Base-by-base conservation (phyloP, 495 filamentous ascomycete species). In the Xanthoparmelia taractica region DNA sequence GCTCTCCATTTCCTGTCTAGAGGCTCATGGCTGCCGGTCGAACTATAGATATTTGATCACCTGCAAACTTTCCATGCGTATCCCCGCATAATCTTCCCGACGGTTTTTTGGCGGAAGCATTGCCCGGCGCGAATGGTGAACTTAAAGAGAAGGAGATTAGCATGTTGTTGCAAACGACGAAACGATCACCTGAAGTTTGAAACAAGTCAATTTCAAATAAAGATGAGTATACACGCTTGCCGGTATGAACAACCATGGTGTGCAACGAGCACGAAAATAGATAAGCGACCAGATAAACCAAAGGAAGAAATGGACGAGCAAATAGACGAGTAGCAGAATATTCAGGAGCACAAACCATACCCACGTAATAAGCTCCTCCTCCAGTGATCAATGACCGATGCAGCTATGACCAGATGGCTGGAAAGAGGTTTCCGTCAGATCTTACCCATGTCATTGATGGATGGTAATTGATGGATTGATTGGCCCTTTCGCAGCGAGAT, bases 61-160 rank as follows among this genome's bases (percentile, higher is more conserved):
- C 48, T 31, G 48, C 48, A 29, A 29, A 8, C 6, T 17, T n/a
- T 1, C 8, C 13, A 52, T 29, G 27, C 48, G 27, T 29, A 31
- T 52, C 48, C 48, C 48, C 48, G 48, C 12, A 52, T 3, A 52
- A 52, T 17, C 13, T 52, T 52, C 48, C 48, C 48, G 13, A 52
- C 13, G 7, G 13, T 25, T 52, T 52, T 10, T 7, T 29, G 48
- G 31, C 25, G 0, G 15, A 27, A 31, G 25, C 18, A 52, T 52
- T 31, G 48, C 48, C 4, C 27, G 18, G 25, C 3, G 25, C 8
- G 2, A 52, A 31, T 8, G 15, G 7, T 4, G 48, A 31, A 15
- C 48, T 52, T 13, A 52, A 18, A 1, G 11, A 17, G 27, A 52
- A 52, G 18, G 45, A 13, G n/a, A 18, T 31, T 5, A 17, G 25